A percentile compares a stretch with the other conserved stretches of the same genome.
Evolutionary conservation across 352 stramenopile genomes (phyloP).

Genomic region (Phytophthora ohioensis): DNA sequence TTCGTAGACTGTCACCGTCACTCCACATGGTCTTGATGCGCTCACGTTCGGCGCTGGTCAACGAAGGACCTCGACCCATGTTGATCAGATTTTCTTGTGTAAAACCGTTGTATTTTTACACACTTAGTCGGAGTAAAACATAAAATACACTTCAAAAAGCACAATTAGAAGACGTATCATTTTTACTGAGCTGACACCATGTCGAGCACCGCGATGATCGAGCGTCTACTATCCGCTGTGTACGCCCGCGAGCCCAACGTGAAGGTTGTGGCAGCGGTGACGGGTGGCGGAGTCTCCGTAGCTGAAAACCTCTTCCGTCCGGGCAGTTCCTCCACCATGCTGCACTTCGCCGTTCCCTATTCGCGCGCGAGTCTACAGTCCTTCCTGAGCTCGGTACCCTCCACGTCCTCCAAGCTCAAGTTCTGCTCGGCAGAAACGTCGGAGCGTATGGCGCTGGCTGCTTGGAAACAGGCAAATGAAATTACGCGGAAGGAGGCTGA

Average conservation of each 20-base stretch:
- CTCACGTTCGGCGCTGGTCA: conserved; percentile 5
- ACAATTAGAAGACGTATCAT: not conserved
- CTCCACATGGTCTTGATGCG: conserved; percentile 14
- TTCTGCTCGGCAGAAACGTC: conserved; percentile 73
- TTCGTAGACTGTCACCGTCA: conserved; percentile 2
- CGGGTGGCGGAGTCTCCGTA: conserved; percentile 60
- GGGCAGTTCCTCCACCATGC: conserved; percentile 76
- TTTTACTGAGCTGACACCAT: not conserved
- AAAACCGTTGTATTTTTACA: too few species aligned
- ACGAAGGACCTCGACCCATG: conserved; percentile 1
- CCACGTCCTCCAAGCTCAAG: conserved; percentile 26
- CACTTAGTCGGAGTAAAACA: too few species aligned
- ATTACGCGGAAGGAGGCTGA: conserved; percentile 48
- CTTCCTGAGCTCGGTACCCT: conserved; percentile 47
- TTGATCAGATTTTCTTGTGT: not conserved
- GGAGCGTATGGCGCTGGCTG: conserved; percentile 67
- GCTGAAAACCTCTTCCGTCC: conserved; percentile 58
- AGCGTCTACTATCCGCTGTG: conserved; percentile 64
- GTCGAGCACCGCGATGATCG: conserved; percentile 30
- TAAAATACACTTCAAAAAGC: too few species aligned
- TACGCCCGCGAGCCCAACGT: conserved; percentile 58
- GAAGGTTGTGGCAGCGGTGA: conserved; percentile 68
- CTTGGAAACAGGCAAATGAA: conserved; percentile 56
- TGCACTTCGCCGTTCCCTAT: conserved; percentile 77
- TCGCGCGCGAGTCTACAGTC: conserved; percentile 63